Percentiles rank a stretch among this genome's conserved stretches.
Conservation (phyloP, 129 eudicot genomes). For the Artemisia argyi region DNA sequence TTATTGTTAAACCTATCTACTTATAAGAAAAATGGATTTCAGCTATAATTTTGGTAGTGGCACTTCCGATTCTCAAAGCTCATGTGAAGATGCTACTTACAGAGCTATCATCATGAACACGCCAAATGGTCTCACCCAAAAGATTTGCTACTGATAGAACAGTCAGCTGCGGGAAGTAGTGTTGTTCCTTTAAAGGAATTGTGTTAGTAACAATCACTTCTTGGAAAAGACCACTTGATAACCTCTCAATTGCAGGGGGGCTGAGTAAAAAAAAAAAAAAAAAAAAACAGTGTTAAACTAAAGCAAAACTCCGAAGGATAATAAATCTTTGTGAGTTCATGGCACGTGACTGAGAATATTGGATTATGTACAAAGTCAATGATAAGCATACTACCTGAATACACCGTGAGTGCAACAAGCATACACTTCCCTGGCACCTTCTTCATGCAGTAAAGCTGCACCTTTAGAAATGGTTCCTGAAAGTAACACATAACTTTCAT, state of each 20-base stretch:
- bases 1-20: slow-evolving; percentile 16
- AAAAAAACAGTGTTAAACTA: no score
- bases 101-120: slow-evolving; percentile 81
- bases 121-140: slow-evolving; percentile 93
- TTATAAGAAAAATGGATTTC: slow-evolving; percentile 4
- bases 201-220: slow-evolving; percentile 86
- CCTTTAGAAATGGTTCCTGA: slow-evolving; percentile 84
- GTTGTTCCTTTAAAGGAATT: slow-evolving; percentile 56
- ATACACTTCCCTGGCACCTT: slow-evolving; percentile 87
- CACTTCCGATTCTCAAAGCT: slow-evolving; percentile 18
- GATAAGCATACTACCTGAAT: slow-evolving; percentile 49
- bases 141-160: slow-evolving; percentile 86
- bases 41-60: not conserved
- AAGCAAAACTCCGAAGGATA: no score
- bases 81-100: slow-evolving; percentile 83
- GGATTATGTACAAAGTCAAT: not conserved
- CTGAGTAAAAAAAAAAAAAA: slow-evolving; percentile 22
- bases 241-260: slow-evolving; percentile 89
- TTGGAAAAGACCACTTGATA: slow-evolving; percentile 83
- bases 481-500: slow-evolving; percentile 6
- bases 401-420: slow-evolving; percentile 92
- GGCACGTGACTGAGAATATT: no score
- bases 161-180: slow-evolving; percentile 82
- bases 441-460: slow-evolving; percentile 73
- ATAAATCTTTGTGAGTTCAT: no score